These are phyloP conservation scores for Penicillium pancosmium DNA, from an alignment of 495 filamentous ascomycete genomes.

Conservation along the genomic window DNA sequence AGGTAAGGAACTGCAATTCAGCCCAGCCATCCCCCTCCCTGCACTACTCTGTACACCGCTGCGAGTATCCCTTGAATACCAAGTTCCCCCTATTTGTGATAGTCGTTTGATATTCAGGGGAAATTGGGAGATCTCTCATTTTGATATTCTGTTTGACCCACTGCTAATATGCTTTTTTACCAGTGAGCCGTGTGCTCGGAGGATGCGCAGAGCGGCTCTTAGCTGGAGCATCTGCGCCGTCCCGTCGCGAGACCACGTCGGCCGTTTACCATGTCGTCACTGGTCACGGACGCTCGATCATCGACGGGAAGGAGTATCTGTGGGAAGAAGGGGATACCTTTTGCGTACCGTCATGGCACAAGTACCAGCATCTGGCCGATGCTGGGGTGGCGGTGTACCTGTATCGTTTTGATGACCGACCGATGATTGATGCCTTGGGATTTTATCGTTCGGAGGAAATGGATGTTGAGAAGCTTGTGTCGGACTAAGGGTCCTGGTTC, in stretches of 20 bases:
- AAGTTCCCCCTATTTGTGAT: background rate
- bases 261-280: conserved; percentile 45
- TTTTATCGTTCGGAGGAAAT: conserved; percentile 44
- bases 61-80: background rate
- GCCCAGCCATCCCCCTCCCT: background rate
- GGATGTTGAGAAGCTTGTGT: conserved; percentile 33
- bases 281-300: conserved; percentile 36
- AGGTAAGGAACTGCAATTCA: conserved; percentile 19
- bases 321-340: conserved; percentile 50
- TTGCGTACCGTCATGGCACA: conserved; percentile 47
- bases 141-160: conserved; percentile 15
- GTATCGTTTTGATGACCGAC: conserved; percentile 50
- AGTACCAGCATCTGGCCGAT: conserved; percentile 44
- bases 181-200: conserved; percentile 40
- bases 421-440: conserved; percentile 47
- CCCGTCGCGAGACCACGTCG: conserved; percentile 41
- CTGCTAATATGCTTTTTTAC: conserved; percentile 4
- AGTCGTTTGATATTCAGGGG: conserved; percentile 1
- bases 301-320: conserved; percentile 32
- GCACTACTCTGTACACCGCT: background rate
- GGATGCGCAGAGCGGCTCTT: conserved; percentile 41
- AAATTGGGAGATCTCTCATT: conserved; percentile 5
- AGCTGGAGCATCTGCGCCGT: conserved; percentile 25
- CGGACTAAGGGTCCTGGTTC: conserved; percentile 6
- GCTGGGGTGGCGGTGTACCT: conserved; percentile 41